A percentile compares a stretch with the other conserved stretches of the same genome.
Evolutionary conservation across 345 rosid species (phyloP).

Genomic region (Limnanthes douglasii): DNA sequence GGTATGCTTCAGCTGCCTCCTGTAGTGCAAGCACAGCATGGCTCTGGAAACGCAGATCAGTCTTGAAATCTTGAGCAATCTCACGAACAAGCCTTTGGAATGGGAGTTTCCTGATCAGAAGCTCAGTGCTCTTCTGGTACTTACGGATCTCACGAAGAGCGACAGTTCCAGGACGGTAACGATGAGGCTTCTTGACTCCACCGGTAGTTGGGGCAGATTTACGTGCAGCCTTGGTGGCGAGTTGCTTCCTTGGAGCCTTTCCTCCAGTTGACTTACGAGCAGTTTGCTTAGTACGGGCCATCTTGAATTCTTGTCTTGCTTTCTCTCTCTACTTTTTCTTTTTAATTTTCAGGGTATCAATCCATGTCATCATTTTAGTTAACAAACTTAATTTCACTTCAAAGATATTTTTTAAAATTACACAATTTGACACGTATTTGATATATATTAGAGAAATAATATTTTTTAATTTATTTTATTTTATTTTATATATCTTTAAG

Average conservation of each 20-base stretch:
- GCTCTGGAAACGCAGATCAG: constrained; percentile 1
- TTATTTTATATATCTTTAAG: too few relatives aligned
- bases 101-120: constrained; percentile 8
- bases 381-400: too few relatives aligned
- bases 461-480: too few relatives aligned
- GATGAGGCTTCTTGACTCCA: constrained; percentile 6
- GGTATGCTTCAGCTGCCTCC: constrained; percentile 2
- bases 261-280: constrained; percentile 50
- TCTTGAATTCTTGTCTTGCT: too few relatives aligned
- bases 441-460: too few relatives aligned
- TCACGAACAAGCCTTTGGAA: constrained; percentile 13
- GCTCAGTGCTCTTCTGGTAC: constrained; percentile 11
- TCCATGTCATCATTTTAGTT: too few relatives aligned
- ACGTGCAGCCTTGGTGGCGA: constrained; percentile 22
- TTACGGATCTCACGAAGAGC: constrained; percentile 6
- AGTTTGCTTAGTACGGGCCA: constrained; percentile 59
- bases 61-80: constrained; percentile 9
- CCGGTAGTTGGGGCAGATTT: constrained; percentile 15
- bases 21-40: constrained; percentile 1
- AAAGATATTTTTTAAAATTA: too few relatives aligned
- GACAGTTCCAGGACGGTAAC: constrained; percentile 2
- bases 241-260: constrained; percentile 21
- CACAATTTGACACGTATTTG: too few relatives aligned
- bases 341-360: too few relatives aligned
- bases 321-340: too few relatives aligned